Conservation (phyloP, 768 basidiomycete genomes). For the Leccinellum luteum region DNA sequence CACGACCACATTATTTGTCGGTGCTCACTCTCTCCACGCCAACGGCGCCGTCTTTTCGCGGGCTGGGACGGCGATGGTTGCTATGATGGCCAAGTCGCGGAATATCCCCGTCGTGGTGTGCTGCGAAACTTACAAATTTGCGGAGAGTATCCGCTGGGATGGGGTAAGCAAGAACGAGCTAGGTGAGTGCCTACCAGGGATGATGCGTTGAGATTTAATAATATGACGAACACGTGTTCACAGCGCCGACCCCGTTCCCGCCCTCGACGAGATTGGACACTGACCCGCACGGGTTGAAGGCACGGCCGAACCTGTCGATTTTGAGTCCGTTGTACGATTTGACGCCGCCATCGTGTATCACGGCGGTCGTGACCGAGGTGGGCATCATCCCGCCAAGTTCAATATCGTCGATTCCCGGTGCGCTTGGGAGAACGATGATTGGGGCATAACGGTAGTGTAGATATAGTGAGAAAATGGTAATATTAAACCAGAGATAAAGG, state of each 20-base stretch:
- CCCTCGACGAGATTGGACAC: slow-evolving; percentile 9
- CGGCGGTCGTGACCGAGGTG: slow-evolving; percentile 96
- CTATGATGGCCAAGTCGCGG: slow-evolving; percentile 91
- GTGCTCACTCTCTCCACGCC: slow-evolving; percentile 91
- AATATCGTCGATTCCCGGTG: slow-evolving; percentile 79
- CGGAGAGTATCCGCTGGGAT: slow-evolving; percentile 88
- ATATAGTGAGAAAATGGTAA: not conserved
- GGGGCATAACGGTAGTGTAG: slow-evolving; percentile 17
- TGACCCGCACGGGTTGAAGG: slow-evolving; percentile 25
- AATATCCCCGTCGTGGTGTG: slow-evolving; percentile 94
- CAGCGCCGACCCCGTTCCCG: slow-evolving; percentile 31
- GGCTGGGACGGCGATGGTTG: slow-evolving; percentile 92
- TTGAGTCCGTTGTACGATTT: slow-evolving; percentile 92
- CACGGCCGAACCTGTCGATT: slow-evolving; percentile 60
- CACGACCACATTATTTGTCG: slow-evolving; percentile 82
- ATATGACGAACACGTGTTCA: not conserved
- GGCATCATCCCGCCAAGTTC: slow-evolving; percentile 93
- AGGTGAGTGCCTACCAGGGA: slow-evolving; percentile 46
- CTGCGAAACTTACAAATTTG: slow-evolving; percentile 98
- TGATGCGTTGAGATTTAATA: not conserved
- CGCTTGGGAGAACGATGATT: slow-evolving; percentile 39
- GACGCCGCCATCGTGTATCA: slow-evolving; percentile 88
- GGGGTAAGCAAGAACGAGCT: slow-evolving; percentile 96
- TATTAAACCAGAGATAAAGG: not conserved
- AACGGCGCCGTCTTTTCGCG: slow-evolving; percentile 94